These are phyloP conservation scores for Aschersonia sp. DNA, from an alignment of 2,329 filamentous ascomycete species.

Conservation along the genomic window DNA sequence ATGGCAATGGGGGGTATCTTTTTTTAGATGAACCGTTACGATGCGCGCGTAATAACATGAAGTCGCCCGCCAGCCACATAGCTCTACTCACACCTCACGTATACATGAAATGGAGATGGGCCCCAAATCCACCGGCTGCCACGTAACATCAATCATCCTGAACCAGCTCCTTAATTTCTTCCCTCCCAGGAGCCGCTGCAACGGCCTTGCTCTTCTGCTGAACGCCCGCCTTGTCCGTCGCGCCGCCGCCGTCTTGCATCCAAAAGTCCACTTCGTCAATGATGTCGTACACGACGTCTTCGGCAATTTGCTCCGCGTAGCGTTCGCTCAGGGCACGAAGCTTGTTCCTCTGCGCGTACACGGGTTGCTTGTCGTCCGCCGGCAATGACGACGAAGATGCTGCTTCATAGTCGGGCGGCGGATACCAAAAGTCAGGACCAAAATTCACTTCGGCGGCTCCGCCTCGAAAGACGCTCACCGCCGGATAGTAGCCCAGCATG, in stretches of 20 bases:
- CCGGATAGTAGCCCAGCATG: slow-evolving; percentile 89
- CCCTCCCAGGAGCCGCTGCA: slow-evolving; percentile 28
- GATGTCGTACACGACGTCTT: slow-evolving; percentile 86
- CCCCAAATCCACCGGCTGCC: too few relatives aligned
- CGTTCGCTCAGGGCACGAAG: slow-evolving; percentile 58
- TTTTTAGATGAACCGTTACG: background rate
- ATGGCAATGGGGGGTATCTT: too few relatives aligned
- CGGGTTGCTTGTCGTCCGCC: background rate
- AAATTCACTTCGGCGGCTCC: slow-evolving; percentile 91
- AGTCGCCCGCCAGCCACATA: background rate
- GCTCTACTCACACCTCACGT: background rate
- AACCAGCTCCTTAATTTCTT: slow-evolving; percentile 51
- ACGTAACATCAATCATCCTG: slow-evolving; percentile 36
- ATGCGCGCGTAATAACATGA: background rate
- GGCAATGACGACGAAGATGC: slow-evolving; percentile 7
- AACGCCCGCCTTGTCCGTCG: slow-evolving; percentile 29
- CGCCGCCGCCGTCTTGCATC: slow-evolving; percentile 50
- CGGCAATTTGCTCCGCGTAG: slow-evolving; percentile 85
- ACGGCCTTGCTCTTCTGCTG: slow-evolving; percentile 29
- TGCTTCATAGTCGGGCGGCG: slow-evolving; percentile 47
- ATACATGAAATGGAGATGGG: too few relatives aligned
- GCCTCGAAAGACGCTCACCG: slow-evolving; percentile 81
- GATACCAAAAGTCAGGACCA: slow-evolving; percentile 83
- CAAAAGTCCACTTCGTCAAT: slow-evolving; percentile 90
- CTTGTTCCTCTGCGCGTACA: slow-evolving; percentile 11